Conservation (phyloP, 148 eudicot genomes). For the Simmondsia chinensis region DNA sequence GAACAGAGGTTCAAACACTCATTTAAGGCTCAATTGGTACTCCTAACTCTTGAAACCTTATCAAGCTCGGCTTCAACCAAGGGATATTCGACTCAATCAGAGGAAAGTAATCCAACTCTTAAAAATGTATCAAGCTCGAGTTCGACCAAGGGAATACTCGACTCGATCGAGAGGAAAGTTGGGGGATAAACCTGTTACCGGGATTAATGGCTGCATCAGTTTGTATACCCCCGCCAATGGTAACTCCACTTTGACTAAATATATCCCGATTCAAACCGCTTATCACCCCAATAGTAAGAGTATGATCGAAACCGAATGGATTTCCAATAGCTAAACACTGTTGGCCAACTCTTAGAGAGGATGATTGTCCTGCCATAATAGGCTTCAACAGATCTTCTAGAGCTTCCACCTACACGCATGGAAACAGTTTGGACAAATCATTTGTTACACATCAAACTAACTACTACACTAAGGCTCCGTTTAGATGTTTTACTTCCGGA, state of each 20-base stretch:
- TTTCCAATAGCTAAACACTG: slow-evolving; percentile 98
- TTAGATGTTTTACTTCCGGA: too few species aligned
- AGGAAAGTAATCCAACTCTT: too few species aligned
- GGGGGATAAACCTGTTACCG: slow-evolving; percentile 67
- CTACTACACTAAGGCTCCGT: too few species aligned
- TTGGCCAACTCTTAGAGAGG: slow-evolving; percentile 85
- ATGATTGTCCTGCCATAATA: slow-evolving; percentile 70
- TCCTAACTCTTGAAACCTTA: too few species aligned
- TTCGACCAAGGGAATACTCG: too few species aligned
- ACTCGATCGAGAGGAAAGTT: neutral
- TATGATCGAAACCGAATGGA: slow-evolving; percentile 99
- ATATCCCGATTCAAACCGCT: slow-evolving; percentile 96
- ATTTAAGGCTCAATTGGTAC: too few species aligned
- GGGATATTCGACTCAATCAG: too few species aligned
- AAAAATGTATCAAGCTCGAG: too few species aligned
- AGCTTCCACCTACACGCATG: slow-evolving; percentile 63
- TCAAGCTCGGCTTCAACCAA: too few species aligned
- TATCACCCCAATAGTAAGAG: slow-evolving; percentile 92
- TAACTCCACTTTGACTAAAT: slow-evolving; percentile 91
- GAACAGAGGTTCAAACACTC: too few species aligned
- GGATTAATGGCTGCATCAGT: slow-evolving; percentile 99
- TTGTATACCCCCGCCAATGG: slow-evolving; percentile 97
- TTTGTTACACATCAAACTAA: neutral
- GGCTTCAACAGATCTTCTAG: slow-evolving; percentile 72
- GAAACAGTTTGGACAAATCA: neutral